Conservation (phyloP, 441 rosid genomes). For the Gossypium trilobum region DNA sequence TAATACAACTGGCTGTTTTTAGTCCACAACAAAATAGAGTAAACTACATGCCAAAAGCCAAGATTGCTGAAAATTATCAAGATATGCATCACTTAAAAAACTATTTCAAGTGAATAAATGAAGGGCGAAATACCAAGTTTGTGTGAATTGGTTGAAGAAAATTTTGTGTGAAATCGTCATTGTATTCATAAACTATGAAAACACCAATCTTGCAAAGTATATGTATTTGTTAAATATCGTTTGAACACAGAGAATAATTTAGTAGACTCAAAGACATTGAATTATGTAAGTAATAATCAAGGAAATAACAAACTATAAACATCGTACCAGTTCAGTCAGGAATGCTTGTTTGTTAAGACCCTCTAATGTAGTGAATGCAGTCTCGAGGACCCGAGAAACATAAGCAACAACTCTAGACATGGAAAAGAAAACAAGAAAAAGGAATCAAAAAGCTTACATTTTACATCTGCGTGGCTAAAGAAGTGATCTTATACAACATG, state of each 20-base stretch:
- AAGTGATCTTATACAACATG: not conserved
- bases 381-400: slow-evolving; percentile 92
- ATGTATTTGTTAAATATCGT: not conserved
- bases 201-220: not conserved
- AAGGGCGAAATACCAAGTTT: not conserved
- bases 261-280: not conserved
- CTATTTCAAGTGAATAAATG: not conserved
- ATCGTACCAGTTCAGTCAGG: slow-evolving; percentile 82
- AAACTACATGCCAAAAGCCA: not conserved
- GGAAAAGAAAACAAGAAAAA: slow-evolving; percentile 16
- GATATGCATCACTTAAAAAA: not conserved
- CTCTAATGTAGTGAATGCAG: slow-evolving; percentile 91
- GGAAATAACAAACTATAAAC: slow-evolving; percentile 8
- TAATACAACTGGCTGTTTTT: not conserved
- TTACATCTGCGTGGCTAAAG: not conserved
- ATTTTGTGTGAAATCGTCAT: not conserved
- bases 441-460: not conserved
- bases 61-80: not conserved
- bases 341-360: slow-evolving; percentile 98
- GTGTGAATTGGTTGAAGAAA: not conserved
- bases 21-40: not conserved
- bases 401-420: slow-evolving; percentile 79
- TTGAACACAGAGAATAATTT: not conserved
- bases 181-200: not conserved
- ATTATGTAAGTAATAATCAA: not conserved